Conservation (phyloP, 371 early-diverging fungal genomes). For the Mortierella sp. region DNA sequence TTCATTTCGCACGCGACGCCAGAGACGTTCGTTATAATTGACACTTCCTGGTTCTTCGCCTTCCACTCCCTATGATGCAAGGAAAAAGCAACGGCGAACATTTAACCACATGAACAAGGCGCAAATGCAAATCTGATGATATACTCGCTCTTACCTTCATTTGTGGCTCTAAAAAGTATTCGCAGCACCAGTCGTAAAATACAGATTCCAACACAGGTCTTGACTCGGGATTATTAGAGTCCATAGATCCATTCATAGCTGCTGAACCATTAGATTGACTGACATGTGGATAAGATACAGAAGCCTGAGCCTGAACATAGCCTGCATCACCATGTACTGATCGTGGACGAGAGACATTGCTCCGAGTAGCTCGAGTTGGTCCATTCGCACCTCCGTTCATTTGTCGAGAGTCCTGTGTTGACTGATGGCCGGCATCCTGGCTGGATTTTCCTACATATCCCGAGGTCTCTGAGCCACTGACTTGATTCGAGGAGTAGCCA, state of each 20-base stretch:
- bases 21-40: slow-evolving; percentile 81
- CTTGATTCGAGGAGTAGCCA: slow-evolving; percentile 24
- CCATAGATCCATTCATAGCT: slow-evolving; percentile 12
- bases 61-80: slow-evolving; percentile 73
- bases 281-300: slow-evolving; percentile 16
- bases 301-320: slow-evolving; percentile 27
- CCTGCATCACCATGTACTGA: slow-evolving; percentile 54
- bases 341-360: slow-evolving; percentile 36
- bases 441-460: slow-evolving; percentile 3
- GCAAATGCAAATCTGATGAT: background rate
- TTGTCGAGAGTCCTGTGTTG: slow-evolving; percentile 14
- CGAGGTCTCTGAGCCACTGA: slow-evolving; percentile 5
- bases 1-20: slow-evolving; percentile 82
- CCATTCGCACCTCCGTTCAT: slow-evolving; percentile 21
- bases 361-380: slow-evolving; percentile 16
- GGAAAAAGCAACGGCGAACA: background rate
- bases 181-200: slow-evolving; percentile 89
- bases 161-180: slow-evolving; percentile 92
- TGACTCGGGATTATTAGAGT: slow-evolving; percentile 19
- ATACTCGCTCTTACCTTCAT: slow-evolving; percentile 72
- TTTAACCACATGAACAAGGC: background rate
- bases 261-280: slow-evolving; percentile 8
- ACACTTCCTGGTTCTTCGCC: slow-evolving; percentile 88
- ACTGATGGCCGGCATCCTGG: background rate
- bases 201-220: slow-evolving; percentile 67